phyloP scores from a whole-genome alignment of 495 filamentous ascomycete species.

The Penicillium steckii region DNA sequence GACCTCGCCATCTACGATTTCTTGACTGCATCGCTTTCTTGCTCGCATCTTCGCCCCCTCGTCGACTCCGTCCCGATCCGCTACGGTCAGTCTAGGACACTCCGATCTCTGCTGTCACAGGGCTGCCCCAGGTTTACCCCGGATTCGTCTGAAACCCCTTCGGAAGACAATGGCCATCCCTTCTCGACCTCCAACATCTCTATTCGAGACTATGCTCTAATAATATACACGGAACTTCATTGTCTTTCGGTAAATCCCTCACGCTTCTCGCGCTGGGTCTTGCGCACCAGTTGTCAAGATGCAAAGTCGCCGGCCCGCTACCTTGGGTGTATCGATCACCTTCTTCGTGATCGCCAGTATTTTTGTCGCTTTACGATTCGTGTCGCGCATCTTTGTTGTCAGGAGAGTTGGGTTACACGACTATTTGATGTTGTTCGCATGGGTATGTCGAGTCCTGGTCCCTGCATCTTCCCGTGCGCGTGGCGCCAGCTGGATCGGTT shows the following conservation, averaged over 20 bases:
- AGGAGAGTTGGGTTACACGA: slow-evolving; percentile 71
- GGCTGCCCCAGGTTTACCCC: slow-evolving; percentile 10
- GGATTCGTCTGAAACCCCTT: slow-evolving; percentile 7
- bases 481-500: background rate
- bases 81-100: background rate
- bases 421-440: slow-evolving; percentile 80
- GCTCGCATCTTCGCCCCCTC: background rate
- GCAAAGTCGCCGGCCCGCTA: slow-evolving; percentile 60
- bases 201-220: slow-evolving; percentile 4
- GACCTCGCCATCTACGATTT: background rate
- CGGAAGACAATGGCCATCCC: background rate
- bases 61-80: background rate
- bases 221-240: background rate
- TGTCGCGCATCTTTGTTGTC: slow-evolving; percentile 72
- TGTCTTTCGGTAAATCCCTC: background rate
- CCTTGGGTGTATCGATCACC: slow-evolving; percentile 71
- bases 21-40: background rate
- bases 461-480: slow-evolving; percentile 16
- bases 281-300: slow-evolving; percentile 21
- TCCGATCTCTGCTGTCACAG: background rate
- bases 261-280: background rate
- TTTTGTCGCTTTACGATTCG: slow-evolving; percentile 70
- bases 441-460: slow-evolving; percentile 51
- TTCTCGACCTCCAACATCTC: background rate
- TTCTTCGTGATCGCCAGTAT: slow-evolving; percentile 65